These are phyloP conservation scores for Clonostachys sp. DNA, from an alignment of 2,329 filamentous ascomycete genomes.

Conservation along the genomic window DNA sequence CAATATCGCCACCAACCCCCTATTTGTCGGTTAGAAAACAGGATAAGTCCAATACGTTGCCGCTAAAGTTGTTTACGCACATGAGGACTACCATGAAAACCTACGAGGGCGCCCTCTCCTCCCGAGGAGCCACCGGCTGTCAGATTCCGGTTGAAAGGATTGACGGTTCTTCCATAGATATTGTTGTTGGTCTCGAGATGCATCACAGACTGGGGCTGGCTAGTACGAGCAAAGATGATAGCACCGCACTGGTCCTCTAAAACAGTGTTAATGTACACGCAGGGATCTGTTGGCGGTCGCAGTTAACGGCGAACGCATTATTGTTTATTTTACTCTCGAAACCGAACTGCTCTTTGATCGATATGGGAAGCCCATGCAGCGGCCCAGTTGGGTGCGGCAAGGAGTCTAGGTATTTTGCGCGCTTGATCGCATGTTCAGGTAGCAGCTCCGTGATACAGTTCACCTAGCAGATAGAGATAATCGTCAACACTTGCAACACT, in stretches of 20 bases:
- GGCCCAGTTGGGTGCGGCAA: too few relatives aligned
- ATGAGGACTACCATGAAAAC: slow-evolving; percentile 52
- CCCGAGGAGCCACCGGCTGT: slow-evolving; percentile 64
- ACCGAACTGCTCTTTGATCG: too few relatives aligned
- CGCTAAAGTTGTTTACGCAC: slow-evolving; percentile 47
- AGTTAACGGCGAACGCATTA: too few relatives aligned
- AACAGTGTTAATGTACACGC: too few relatives aligned
- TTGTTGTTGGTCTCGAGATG: slow-evolving; percentile 65
- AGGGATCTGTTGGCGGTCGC: too few relatives aligned
- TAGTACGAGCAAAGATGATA: slow-evolving; percentile 53
- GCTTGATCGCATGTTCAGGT: too few relatives aligned
- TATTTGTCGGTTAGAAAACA: neutral
- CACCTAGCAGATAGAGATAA: too few relatives aligned
- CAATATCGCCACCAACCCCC: slow-evolving; percentile 39
- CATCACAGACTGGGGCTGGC: slow-evolving; percentile 62
- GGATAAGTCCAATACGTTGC: neutral
- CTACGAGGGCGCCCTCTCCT: slow-evolving; percentile 61
- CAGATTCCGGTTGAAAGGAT: slow-evolving; percentile 53
- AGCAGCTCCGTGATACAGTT: too few relatives aligned
- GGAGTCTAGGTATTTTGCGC: too few relatives aligned
- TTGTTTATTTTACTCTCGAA: too few relatives aligned
- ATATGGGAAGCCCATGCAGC: too few relatives aligned
- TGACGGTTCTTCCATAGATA: slow-evolving; percentile 56
- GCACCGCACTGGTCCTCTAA: slow-evolving; percentile 27
- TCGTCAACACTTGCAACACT: too few relatives aligned